Evolutionary conservation across 2,329 filamentous ascomycete genomes (phyloP).

Genomic region (Sordariomycetes sp.): DNA sequence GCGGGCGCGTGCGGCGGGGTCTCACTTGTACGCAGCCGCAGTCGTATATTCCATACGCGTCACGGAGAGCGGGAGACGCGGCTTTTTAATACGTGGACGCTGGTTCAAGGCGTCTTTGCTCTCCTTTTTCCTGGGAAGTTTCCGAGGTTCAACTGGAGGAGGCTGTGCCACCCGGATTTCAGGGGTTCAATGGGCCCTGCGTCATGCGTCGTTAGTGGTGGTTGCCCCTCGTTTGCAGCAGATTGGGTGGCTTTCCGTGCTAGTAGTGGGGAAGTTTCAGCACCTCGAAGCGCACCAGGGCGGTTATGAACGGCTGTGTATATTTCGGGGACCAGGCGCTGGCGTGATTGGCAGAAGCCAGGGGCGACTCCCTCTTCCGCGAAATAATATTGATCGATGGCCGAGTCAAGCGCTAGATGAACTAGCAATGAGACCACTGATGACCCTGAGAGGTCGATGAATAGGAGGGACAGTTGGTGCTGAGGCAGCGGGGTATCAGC

Average conservation of each 20-base stretch:
- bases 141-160: too few relatives aligned
- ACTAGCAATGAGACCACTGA: too few relatives aligned
- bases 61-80: neutral
- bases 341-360: neutral
- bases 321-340: too few relatives aligned
- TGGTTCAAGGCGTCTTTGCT: too few relatives aligned
- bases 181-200: neutral
- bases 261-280: neutral
- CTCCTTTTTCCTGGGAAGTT: too few relatives aligned
- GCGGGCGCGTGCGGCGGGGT: neutral
- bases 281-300: neutral
- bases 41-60: neutral
- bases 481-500: neutral
- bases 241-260: neutral
- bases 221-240: neutral
- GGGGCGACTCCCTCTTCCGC: neutral
- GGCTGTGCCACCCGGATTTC: neutral
- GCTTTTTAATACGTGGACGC: neutral
- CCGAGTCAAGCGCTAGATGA: neutral
- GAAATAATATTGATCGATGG: neutral
- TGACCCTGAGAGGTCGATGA: neutral
- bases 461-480: neutral
- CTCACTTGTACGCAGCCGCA: neutral
- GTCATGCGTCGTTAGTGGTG: neutral
- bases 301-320: too few relatives aligned